Conservation (phyloP, 2,329 filamentous ascomycete species). For the Aaosphaeria pasadenensis region DNA sequence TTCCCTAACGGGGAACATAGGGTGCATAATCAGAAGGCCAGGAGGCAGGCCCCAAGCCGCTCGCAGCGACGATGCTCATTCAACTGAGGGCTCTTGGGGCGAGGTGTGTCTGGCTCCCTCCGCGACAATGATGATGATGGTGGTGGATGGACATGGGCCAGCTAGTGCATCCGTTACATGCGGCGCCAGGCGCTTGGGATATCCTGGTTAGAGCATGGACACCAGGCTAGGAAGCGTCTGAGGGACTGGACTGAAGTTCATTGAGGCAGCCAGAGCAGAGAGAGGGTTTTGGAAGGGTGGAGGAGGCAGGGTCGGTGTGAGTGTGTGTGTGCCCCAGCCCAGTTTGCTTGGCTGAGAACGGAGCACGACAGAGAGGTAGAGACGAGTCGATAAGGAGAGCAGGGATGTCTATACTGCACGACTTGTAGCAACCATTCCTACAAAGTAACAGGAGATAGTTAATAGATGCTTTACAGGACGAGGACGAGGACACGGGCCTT, state of each 20-base stretch:
- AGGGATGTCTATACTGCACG: not conserved
- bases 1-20: constrained; percentile 23
- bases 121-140: constrained; percentile 12
- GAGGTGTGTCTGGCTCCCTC: constrained; percentile 12
- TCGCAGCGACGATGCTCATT: constrained; percentile 26
- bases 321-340: not conserved
- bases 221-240: no score
- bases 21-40: constrained; percentile 33
- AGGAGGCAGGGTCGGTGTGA: not conserved
- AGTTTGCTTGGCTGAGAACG: not conserved
- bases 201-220: constrained; percentile 9
- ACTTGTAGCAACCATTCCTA: no score
- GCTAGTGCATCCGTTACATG: constrained; percentile 33
- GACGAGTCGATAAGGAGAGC: constrained; percentile 3
- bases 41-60: not conserved
- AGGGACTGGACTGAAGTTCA: not conserved
- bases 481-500: no score
- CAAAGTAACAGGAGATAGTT: no score
- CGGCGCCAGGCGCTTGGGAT: constrained; percentile 34
- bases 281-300: not conserved
- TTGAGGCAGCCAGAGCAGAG: not conserved
- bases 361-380: not conserved
- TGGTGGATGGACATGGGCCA: constrained; percentile 8
- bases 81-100: constrained; percentile 19
- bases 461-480: no score